Evolutionary conservation across 73 alveolate species (phyloP).

Genomic region (Paramecium pentaurelia): DNA sequence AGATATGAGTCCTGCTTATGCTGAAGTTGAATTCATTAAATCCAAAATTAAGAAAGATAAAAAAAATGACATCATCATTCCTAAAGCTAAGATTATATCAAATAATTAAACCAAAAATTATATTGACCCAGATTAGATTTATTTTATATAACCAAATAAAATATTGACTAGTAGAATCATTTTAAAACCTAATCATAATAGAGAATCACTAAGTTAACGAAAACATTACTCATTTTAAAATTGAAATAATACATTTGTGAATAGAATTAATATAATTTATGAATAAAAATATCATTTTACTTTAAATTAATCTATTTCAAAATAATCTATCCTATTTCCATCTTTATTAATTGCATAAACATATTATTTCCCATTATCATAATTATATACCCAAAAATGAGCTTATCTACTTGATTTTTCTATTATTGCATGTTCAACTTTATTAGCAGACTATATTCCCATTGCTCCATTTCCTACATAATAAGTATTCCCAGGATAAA

Average conservation of each 20-base stretch:
- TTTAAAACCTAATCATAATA: background rate
- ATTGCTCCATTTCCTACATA: constrained; percentile 42
- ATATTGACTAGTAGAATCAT: background rate
- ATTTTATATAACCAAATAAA: background rate
- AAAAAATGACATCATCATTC: background rate
- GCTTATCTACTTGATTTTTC: background rate
- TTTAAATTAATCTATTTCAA: background rate
- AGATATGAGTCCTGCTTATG: background rate
- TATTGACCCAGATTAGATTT: background rate
- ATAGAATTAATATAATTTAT: background rate
- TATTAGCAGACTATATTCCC: background rate
- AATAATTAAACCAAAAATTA: background rate
- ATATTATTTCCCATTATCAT: background rate
- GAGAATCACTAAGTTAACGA: background rate
- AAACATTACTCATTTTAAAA: background rate
- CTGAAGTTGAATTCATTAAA: background rate
- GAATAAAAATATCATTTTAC: background rate
- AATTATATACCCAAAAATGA: background rate
- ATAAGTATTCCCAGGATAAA: background rate
- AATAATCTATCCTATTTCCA: background rate
- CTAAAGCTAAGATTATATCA: background rate
- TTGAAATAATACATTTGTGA: background rate
- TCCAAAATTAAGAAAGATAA: background rate
- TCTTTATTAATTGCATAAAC: background rate
- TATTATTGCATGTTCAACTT: background rate